Percentiles rank a stretch among this genome's conserved stretches.
Conservation (phyloP, 768 basidiomycete genomes). For the Tremella fuciformis region DNA sequence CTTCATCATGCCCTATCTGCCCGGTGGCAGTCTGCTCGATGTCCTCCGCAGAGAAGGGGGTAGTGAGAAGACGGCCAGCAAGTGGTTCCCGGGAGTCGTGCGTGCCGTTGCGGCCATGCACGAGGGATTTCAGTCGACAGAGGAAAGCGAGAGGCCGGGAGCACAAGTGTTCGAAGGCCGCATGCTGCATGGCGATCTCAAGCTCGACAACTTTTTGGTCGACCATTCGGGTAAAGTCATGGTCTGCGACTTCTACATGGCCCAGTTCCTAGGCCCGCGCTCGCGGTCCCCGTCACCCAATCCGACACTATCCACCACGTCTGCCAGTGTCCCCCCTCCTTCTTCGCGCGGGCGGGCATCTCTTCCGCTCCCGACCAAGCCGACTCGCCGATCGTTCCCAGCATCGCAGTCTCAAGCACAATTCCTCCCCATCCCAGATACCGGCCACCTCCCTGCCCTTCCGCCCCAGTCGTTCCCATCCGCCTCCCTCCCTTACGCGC, state of each 20-base stretch:
- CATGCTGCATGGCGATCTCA: conserved; percentile 89
- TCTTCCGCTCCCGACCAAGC: background rate
- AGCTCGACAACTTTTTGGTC: conserved; percentile 92
- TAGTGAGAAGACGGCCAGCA: conserved; percentile 48
- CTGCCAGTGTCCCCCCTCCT: conserved; percentile 21
- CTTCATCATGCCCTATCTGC: conserved; percentile 49
- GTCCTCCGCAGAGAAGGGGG: conserved; percentile 46
- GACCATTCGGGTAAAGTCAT: conserved; percentile 62
- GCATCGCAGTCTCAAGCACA: conserved; percentile 6
- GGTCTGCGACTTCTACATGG: conserved; percentile 50
- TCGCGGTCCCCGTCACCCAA: background rate
- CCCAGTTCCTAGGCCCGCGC: conserved; percentile 33
- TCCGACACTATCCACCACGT: background rate
- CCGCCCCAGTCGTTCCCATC: conserved; percentile 58
- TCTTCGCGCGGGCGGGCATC: conserved; percentile 5
- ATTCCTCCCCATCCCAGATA: conserved; percentile 28
- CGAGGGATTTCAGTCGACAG: conserved; percentile 29
- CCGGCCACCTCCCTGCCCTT: background rate
- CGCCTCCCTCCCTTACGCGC: conserved; percentile 85
- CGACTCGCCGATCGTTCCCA: conserved; percentile 8
- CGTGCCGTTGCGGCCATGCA: conserved; percentile 49
- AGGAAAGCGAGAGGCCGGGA: too few species aligned
- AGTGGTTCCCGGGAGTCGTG: conserved; percentile 51
- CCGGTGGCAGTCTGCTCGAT: conserved; percentile 50
- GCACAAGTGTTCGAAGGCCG: conserved; percentile 56